phyloP scores from a whole-genome alignment of 2,329 filamentous ascomycete species.

The Alternaria hordeiaustralica region DNA sequence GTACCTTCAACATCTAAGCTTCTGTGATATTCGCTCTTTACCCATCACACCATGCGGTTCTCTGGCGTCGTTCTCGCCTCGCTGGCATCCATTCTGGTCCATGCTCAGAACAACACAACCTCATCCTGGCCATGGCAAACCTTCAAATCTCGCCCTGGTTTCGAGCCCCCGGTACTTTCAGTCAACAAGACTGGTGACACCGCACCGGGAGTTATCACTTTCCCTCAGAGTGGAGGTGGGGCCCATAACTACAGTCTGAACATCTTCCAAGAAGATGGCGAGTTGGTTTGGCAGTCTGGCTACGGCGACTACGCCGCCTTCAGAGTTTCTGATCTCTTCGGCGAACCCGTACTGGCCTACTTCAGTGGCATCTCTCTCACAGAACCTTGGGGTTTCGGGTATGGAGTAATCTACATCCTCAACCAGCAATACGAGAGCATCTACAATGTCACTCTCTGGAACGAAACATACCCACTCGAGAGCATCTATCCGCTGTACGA shows the following conservation, averaged over 20 bases:
- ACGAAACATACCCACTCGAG: not conserved
- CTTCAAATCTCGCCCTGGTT: conserved; percentile 10
- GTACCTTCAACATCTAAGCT: not conserved
- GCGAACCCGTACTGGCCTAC: not conserved
- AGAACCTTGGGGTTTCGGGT: conserved; percentile 2
- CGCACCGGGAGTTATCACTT: conserved; percentile 7
- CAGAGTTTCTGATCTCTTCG: not conserved
- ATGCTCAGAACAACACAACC: not conserved
- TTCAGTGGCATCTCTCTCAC: not conserved
- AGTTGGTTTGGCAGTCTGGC: not conserved
- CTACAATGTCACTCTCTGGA: conserved; percentile 1
- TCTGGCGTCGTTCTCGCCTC: not conserved
- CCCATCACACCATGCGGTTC: not conserved
- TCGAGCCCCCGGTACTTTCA: conserved; percentile 9
- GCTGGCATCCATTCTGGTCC: not conserved
- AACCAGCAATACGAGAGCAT: conserved; percentile 5
- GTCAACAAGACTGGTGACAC: conserved; percentile 3
- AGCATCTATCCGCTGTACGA: conserved; percentile 12
- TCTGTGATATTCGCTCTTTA: not conserved
- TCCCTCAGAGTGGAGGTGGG: conserved; percentile 5
- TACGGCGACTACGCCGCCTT: conserved; percentile 5
- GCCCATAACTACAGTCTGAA: conserved; percentile 14
- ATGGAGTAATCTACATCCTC: not conserved
- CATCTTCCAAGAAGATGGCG: conserved; percentile 6
- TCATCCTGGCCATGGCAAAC: conserved; percentile 14